Evolutionary conservation across 2,329 filamentous ascomycete species (phyloP).

Genomic region (Stenocarpella maydis): DNA sequence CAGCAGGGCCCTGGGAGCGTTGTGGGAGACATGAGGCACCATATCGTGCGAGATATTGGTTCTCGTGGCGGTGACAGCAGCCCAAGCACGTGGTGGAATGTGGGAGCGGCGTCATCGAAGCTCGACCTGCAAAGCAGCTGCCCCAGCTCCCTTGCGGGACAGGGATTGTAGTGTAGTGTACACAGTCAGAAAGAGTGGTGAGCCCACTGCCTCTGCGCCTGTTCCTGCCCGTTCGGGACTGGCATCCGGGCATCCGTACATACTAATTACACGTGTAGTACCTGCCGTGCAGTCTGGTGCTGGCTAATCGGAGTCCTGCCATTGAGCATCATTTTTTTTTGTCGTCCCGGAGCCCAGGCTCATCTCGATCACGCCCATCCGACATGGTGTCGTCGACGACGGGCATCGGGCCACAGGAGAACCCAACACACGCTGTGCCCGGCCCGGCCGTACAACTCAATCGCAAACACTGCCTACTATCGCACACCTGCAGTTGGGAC

Average conservation of each 20-base stretch:
- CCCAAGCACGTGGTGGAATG: neutral
- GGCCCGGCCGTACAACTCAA: neutral
- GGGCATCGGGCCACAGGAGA: neutral
- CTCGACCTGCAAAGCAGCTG: slow-evolving; percentile 9
- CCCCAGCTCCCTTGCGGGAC: neutral
- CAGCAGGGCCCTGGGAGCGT: slow-evolving; percentile 28
- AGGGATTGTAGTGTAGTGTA: too few relatives aligned
- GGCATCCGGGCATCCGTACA: too few relatives aligned
- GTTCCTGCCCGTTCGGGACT: neutral
- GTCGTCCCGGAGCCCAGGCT: neutral
- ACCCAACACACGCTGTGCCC: neutral
- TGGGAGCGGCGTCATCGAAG: slow-evolving; percentile 12
- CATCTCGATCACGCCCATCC: neutral
- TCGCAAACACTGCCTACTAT: neutral
- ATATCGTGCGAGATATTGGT: slow-evolving; percentile 17
- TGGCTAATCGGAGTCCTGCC: slow-evolving; percentile 9
- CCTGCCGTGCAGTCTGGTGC: neutral
- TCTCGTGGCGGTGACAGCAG: neutral
- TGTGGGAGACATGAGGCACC: slow-evolving; percentile 29
- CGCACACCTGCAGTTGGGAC: neutral
- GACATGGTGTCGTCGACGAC: neutral
- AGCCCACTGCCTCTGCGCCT: neutral
- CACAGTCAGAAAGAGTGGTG: too few relatives aligned
- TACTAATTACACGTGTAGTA: too few relatives aligned
- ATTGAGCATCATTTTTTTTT: too few relatives aligned